phyloP scores from a whole-genome alignment of 2,329 filamentous ascomycete genomes.

The Scolecobasidium constrictum region DNA sequence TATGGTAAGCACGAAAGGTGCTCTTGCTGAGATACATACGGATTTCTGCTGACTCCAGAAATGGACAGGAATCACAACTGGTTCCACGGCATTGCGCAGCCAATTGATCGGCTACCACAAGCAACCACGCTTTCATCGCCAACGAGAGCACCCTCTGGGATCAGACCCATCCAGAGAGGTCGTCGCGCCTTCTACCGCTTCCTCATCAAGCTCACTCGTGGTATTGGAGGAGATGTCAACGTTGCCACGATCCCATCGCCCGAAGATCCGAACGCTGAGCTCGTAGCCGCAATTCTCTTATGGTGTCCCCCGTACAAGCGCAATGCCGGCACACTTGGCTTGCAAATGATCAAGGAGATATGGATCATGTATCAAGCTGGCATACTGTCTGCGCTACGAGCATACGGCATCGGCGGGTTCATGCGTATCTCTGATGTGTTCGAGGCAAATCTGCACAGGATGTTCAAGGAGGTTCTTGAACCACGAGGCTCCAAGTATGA shows the following conservation, averaged over 20 bases:
- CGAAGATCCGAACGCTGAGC: background rate
- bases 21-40: background rate
- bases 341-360: background rate
- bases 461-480: background rate
- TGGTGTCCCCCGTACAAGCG: conserved; percentile 4
- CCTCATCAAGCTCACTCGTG: conserved; percentile 1
- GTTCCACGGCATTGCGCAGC: background rate
- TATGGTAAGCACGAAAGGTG: background rate
- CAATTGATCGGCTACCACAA: background rate
- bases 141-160: background rate
- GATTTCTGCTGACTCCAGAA: background rate
- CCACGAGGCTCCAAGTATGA: background rate
- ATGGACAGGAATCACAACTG: conserved; percentile 6
- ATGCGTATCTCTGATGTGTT: background rate
- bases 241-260: conserved; percentile 1
- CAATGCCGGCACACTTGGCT: background rate
- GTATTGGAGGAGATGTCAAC: background rate
- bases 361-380: background rate
- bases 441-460: conserved; percentile 2
- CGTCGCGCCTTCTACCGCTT: conserved; percentile 1
- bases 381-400: background rate
- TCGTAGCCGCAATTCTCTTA: conserved; percentile 1
- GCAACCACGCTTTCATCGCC: background rate
- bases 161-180: background rate
- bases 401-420: background rate